Evolutionary conservation across 2,329 filamentous ascomycete genomes (phyloP).

Genomic region (Thelonectria blattea): DNA sequence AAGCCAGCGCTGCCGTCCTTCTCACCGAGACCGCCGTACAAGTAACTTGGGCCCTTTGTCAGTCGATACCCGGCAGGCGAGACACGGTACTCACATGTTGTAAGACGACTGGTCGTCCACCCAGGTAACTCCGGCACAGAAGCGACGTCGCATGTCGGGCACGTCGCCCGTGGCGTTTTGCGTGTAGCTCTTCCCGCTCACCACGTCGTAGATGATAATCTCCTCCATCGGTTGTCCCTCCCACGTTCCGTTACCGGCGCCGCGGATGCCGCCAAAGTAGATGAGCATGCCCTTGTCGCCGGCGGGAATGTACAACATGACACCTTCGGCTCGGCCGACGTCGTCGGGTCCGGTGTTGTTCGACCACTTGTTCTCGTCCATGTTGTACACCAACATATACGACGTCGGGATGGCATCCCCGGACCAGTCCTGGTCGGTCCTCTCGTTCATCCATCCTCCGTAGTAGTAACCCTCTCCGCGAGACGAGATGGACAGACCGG

Average conservation of each 20-base stretch:
- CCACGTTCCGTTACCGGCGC: constrained; percentile 55
- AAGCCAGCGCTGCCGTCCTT: constrained; percentile 54
- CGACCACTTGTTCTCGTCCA: constrained; percentile 56
- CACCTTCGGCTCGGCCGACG: constrained; percentile 62
- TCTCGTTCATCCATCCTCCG: constrained; percentile 66
- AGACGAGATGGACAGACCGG: constrained; percentile 59
- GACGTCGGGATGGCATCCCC: constrained; percentile 52
- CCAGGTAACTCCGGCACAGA: constrained; percentile 67
- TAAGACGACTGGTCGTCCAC: constrained; percentile 65
- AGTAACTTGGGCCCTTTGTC: constrained; percentile 51
- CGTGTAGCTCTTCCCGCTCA: constrained; percentile 63
- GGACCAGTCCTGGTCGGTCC: constrained; percentile 57
- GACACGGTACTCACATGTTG: constrained; percentile 59
- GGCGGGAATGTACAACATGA: constrained; percentile 64
- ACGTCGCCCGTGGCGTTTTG: constrained; percentile 61
- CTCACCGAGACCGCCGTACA: constrained; percentile 64
- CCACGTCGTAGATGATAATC: constrained; percentile 66
- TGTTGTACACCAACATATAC: constrained; percentile 62
- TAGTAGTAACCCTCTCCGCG: constrained; percentile 65
- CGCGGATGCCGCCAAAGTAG: constrained; percentile 67
- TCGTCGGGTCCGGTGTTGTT: constrained; percentile 62
- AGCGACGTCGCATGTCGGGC: constrained; percentile 60
- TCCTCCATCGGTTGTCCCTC: constrained; percentile 52
- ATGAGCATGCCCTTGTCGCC: constrained; percentile 65
- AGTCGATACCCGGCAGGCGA: neutral